Conservation (phyloP, 2,329 filamentous ascomycete species). For the Dissoconium aciculare region DNA sequence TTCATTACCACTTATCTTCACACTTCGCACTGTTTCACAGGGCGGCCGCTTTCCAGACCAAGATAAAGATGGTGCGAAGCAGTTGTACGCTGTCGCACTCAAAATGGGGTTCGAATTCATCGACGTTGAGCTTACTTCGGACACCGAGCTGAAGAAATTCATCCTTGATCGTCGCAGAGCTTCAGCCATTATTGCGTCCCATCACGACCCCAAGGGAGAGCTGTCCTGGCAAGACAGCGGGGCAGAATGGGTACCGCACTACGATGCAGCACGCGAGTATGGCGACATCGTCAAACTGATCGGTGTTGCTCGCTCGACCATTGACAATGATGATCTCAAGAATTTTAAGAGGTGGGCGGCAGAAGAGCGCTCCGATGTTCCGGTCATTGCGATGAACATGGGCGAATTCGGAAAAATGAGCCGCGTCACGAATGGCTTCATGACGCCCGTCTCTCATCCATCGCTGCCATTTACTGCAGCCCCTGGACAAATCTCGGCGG, state of each 20-base stretch:
- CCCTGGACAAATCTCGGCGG: constrained; percentile 79
- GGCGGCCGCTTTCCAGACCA: constrained; percentile 77
- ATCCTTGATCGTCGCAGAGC: constrained; percentile 41
- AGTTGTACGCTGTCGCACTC: constrained; percentile 63
- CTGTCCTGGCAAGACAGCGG: constrained; percentile 67
- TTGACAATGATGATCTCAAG: constrained; percentile 76
- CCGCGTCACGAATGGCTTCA: constrained; percentile 76
- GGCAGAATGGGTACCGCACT: constrained; percentile 67
- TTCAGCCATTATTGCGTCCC: constrained; percentile 82
- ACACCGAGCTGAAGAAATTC: constrained; percentile 54
- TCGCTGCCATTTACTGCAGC: constrained; percentile 83
- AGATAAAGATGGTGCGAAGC: constrained; percentile 45
- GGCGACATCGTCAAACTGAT: constrained; percentile 93
- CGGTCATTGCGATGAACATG: constrained; percentile 94
- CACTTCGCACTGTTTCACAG: constrained; percentile 69
- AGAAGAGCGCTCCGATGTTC: constrained; percentile 52
- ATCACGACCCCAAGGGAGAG: constrained; percentile 68
- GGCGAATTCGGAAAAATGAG: constrained; percentile 74
- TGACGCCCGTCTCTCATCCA: constrained; percentile 88
- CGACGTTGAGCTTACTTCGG: constrained; percentile 80
- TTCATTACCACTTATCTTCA: constrained; percentile 77
- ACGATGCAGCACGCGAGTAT: constrained; percentile 77
- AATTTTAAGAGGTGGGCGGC: constrained; percentile 68
- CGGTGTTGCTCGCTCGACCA: constrained; percentile 57
- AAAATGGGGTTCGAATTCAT: constrained; percentile 82